Percentiles rank a stretch among this genome's conserved stretches.
Evolutionary conservation across 352 stramenopile genomes (phyloP).

Genomic region (Globisporangium barbulae): DNA sequence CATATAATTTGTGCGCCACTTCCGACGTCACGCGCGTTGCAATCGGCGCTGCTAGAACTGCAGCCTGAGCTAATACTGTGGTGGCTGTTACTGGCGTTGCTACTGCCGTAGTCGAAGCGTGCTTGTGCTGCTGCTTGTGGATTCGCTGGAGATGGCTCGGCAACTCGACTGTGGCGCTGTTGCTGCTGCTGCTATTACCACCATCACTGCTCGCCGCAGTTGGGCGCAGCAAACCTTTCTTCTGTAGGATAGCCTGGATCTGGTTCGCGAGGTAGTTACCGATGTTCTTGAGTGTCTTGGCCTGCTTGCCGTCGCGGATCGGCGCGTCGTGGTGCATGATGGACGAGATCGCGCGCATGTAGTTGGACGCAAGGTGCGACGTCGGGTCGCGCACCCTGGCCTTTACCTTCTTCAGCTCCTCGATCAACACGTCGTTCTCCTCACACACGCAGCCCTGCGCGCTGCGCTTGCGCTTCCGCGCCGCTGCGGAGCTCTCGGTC

Average conservation of each 20-base stretch:
- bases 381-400: conserved; percentile 48
- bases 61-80: not conserved
- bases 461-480: conserved; percentile 43
- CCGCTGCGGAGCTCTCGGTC: not conserved
- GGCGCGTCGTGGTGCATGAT: conserved; percentile 46
- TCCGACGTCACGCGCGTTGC: conserved; percentile 5
- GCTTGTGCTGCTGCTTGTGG: not conserved
- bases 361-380: conserved; percentile 63
- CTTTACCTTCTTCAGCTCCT: conserved; percentile 62
- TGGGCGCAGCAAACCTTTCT: conserved; percentile 18
- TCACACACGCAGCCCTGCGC: conserved; percentile 44
- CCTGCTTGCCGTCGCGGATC: conserved; percentile 48
- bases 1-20: conserved; percentile 30
- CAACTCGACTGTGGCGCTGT: not conserved
- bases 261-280: conserved; percentile 87
- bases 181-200: not conserved
- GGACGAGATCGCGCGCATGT: conserved; percentile 63
- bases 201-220: not conserved
- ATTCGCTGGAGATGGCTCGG: not conserved
- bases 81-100: not conserved
- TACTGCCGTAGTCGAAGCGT: not conserved
- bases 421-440: conserved; percentile 67
- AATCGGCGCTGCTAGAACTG: not conserved
- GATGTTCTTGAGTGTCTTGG: conserved; percentile 67
- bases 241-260: conserved; percentile 74